A percentile compares a stretch with the other conserved stretches of the same genome.
Conservation (phyloP, 768 basidiomycete genomes). For the Calocera viscosa region DNA sequence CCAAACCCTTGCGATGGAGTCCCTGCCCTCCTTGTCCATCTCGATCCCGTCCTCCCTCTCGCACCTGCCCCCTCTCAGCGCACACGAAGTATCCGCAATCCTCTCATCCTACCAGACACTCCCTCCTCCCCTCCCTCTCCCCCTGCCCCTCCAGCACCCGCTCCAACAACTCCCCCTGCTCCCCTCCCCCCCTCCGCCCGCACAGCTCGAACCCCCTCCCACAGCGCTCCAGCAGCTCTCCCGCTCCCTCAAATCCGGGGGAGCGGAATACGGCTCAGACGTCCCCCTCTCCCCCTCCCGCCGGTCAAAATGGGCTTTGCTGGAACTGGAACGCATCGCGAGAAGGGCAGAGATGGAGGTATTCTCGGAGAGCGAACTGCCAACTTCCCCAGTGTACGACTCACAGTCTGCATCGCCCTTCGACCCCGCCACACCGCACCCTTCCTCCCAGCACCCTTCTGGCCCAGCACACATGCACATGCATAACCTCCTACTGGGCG, state of each 20-base stretch:
- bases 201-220: too few relatives aligned
- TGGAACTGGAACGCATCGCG: background rate
- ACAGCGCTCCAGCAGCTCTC: background rate
- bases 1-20: background rate
- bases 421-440: background rate
- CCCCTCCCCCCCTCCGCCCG: background rate
- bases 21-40: background rate
- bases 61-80: background rate
- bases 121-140: background rate
- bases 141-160: background rate
- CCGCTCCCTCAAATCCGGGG: background rate
- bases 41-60: background rate
- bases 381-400: background rate
- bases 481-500: background rate
- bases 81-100: background rate
- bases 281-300: background rate
- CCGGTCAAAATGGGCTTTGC: background rate
- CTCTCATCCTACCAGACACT: background rate
- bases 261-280: background rate
- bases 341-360: background rate
- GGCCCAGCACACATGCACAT: background rate
- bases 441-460: background rate
- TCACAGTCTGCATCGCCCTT: background rate
- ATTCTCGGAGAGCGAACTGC: background rate
- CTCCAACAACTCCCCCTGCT: background rate